A percentile compares a stretch with the other conserved stretches of the same genome.
These are phyloP conservation scores for Elsinoe perseae DNA, from an alignment of 2,329 filamentous ascomycete species.

Conservation along the genomic window DNA sequence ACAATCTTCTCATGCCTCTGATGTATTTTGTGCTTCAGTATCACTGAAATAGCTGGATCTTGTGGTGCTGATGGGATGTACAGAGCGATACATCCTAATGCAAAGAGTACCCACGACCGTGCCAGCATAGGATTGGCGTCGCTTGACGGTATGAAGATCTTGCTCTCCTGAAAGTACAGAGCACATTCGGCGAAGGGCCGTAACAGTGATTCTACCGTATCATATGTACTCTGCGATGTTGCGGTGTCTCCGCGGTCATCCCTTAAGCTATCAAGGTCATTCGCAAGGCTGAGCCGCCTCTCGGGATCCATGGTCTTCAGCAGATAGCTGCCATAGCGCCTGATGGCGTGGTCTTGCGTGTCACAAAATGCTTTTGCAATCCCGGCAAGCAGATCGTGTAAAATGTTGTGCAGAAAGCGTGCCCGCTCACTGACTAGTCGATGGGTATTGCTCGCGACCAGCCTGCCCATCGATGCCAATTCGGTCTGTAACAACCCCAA, in stretches of 20 bases:
- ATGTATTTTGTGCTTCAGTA: slow-evolving; percentile 57
- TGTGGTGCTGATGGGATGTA: slow-evolving; percentile 82
- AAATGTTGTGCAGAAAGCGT: background rate
- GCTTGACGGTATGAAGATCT: background rate
- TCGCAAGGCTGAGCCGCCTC: too few species aligned
- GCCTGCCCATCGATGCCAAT: slow-evolving; percentile 1
- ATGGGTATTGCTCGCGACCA: slow-evolving; percentile 8
- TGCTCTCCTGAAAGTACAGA: background rate
- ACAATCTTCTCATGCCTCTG: slow-evolving; percentile 23
- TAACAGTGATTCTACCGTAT: too few species aligned
- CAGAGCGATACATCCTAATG: slow-evolving; percentile 63
- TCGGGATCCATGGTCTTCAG: too few species aligned
- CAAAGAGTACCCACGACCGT: slow-evolving; percentile 65
- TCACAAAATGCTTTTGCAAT: background rate
- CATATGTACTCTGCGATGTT: too few species aligned
- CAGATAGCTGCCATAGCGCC: too few species aligned
- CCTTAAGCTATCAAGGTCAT: too few species aligned
- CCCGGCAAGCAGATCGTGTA: background rate
- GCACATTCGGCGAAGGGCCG: background rate
- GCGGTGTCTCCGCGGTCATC: too few species aligned
- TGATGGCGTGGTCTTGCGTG: too few species aligned
- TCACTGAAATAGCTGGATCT: slow-evolving; percentile 57
- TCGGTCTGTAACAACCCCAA: slow-evolving; percentile 1
- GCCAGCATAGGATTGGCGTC: background rate
- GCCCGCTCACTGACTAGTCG: background rate